Conservation (phyloP, 164 flowering plant genomes). For the Magnolia sinica region DNA sequence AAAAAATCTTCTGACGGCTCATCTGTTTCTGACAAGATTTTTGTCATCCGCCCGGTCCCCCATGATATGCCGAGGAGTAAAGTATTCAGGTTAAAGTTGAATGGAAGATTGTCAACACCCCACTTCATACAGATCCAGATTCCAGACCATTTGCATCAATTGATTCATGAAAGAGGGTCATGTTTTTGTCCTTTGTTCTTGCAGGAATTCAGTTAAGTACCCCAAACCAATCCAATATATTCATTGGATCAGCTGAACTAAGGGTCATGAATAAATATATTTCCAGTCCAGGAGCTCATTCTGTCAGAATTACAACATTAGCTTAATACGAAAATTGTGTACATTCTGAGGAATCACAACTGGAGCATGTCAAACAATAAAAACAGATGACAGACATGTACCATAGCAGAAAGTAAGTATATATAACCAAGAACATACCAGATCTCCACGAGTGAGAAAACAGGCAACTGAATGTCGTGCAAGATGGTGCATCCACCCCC, state of each 20-base stretch:
- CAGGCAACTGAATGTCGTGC: conserved; percentile 96
- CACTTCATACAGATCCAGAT: no score
- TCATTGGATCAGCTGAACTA: not conserved
- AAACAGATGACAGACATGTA: not conserved
- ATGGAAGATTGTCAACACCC: no score
- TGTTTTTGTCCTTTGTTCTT: no score
- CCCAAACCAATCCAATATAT: no score
- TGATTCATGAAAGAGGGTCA: no score
- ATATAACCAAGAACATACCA: conserved; percentile 43
- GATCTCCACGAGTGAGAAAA: conserved; percentile 94
- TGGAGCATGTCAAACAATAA: not conserved
- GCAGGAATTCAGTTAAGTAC: no score
- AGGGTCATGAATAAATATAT: not conserved
- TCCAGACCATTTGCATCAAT: no score
- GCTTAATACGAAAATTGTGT: not conserved
- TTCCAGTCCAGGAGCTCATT: not conserved
- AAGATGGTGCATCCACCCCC: conserved; percentile 99
- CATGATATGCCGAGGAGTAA: no score
- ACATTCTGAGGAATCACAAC: not conserved
- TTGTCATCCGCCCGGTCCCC: no score
- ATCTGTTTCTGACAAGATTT: no score
- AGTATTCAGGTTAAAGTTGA: no score
- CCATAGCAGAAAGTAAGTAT: not conserved
- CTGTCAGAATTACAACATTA: not conserved
- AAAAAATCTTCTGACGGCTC: no score